A percentile compares a stretch with the other conserved stretches of the same genome.
Conservation (phyloP, 176 grass and related monocot species). For the Alloteropsis semialata region DNA sequence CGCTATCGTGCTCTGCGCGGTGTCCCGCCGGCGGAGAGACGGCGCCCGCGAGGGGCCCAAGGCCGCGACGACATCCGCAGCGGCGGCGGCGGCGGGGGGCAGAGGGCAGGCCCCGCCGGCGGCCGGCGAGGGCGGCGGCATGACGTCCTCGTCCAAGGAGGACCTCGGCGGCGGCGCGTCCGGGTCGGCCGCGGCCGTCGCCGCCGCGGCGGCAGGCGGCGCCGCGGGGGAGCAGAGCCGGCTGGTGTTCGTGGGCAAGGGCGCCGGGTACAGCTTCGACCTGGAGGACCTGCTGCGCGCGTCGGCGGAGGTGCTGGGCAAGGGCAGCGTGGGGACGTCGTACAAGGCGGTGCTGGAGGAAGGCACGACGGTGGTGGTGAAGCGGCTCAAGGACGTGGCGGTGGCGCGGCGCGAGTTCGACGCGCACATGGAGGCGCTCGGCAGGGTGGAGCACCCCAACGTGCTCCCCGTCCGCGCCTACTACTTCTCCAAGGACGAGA, state of each 20-base stretch:
- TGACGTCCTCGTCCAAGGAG: conserved; percentile 82
- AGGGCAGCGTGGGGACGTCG: conserved; percentile 81
- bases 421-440: conserved; percentile 62
- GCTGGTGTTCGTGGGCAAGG: conserved; percentile 82
- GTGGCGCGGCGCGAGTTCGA: conserved; percentile 71
- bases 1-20: conserved; percentile 33
- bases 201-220: background rate
- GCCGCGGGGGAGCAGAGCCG: conserved; percentile 54
- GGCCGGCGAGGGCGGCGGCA: conserved; percentile 27
- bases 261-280: conserved; percentile 83
- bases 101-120: background rate
- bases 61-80: background rate
- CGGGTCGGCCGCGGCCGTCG: conserved; percentile 4
- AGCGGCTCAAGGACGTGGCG: conserved; percentile 95
- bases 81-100: background rate
- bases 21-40: conserved; percentile 11
- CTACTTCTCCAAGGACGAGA: conserved; percentile 98
- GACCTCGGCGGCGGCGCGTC: conserved; percentile 42
- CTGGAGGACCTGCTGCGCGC: conserved; percentile 95
- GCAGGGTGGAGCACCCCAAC: conserved; percentile 67
- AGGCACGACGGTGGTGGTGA: conserved; percentile 89
- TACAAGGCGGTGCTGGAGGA: conserved; percentile 99
- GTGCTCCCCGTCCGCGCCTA: conserved; percentile 73
- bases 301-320: conserved; percentile 97
- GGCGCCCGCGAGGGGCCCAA: conserved; percentile 14